Evolutionary conservation across 2,329 filamentous ascomycete genomes (phyloP).

Genomic region (Calonectria pauciramosa): DNA sequence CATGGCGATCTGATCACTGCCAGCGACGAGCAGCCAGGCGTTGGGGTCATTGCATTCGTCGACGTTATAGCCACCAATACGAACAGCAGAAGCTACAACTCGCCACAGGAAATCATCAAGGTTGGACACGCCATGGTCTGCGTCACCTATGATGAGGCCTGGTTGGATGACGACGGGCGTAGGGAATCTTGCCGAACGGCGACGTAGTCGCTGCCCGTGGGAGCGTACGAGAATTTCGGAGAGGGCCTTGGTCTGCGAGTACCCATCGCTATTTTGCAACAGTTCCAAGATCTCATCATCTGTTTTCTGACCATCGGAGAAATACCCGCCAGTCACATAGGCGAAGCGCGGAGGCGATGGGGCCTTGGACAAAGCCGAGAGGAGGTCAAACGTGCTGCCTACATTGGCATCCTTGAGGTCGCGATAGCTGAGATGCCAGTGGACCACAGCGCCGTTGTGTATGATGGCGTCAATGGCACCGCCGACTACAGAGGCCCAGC

Average conservation of each 20-base stretch:
- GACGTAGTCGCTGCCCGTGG: constrained; percentile 18
- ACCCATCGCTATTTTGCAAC: constrained; percentile 13
- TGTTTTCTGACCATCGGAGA: not conserved
- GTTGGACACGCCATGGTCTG: not conserved
- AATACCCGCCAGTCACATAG: constrained; percentile 19
- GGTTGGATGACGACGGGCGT: not conserved
- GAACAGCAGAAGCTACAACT: constrained; percentile 20
- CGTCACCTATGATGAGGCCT: not conserved
- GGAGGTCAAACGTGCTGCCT: constrained; percentile 23
- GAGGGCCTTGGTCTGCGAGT: constrained; percentile 28
- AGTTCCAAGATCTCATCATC: constrained; percentile 5
- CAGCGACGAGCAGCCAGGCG: constrained; percentile 15
- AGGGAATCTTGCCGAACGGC: not conserved
- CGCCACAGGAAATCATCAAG: constrained; percentile 23
- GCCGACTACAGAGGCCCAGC: not conserved
- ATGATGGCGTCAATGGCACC: not conserved
- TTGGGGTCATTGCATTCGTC: constrained; percentile 15
- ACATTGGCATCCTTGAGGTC: constrained; percentile 24
- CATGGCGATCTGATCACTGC: constrained; percentile 19
- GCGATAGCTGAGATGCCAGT: not conserved
- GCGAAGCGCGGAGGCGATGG: constrained; percentile 4
- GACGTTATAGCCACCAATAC: constrained; percentile 11
- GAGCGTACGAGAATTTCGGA: constrained; percentile 21
- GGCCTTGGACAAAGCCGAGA: constrained; percentile 5
- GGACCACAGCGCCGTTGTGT: not conserved